phyloP scores from a whole-genome alignment of 2,329 filamentous ascomycete genomes.

The Fusarium buxicola region DNA sequence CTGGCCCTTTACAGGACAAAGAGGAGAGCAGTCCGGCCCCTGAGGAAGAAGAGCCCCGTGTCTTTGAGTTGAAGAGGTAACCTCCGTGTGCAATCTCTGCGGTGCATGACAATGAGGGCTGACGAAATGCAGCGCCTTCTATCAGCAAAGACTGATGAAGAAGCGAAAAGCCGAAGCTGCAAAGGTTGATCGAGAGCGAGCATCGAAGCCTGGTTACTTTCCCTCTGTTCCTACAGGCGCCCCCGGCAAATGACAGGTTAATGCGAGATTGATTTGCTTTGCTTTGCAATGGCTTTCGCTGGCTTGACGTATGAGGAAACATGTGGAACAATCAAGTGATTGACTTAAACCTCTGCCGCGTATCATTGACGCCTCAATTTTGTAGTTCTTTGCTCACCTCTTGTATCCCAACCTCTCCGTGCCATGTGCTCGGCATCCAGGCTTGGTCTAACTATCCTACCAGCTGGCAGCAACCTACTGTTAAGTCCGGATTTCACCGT shows the following conservation, averaged over 20 bases:
- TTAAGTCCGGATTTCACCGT: too few species aligned
- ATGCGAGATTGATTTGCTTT: too few species aligned
- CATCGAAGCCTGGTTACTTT: slow-evolving; percentile 83
- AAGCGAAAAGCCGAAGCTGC: slow-evolving; percentile 66
- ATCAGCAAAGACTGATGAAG: slow-evolving; percentile 84
- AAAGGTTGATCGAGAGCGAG: slow-evolving; percentile 82
- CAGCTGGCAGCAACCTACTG: too few species aligned
- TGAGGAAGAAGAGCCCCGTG: slow-evolving; percentile 72
- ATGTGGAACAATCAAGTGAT: too few species aligned
- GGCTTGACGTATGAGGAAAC: too few species aligned
- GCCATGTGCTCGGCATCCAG: too few species aligned
- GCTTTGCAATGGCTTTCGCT: too few species aligned
- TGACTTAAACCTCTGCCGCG: too few species aligned
- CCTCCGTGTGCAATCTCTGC: not conserved
- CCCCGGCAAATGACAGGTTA: slow-evolving; percentile 50
- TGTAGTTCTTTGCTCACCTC: too few species aligned
- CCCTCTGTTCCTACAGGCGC: slow-evolving; percentile 81
- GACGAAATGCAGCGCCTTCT: slow-evolving; percentile 73
- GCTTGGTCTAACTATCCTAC: too few species aligned
- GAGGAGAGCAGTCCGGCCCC: slow-evolving; percentile 32
- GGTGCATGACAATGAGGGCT: not conserved
- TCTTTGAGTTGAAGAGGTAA: slow-evolving; percentile 87
- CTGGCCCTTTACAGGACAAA: slow-evolving; percentile 26
- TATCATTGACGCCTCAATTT: too few species aligned
- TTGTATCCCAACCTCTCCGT: too few species aligned